Evolutionary conservation across 2,329 filamentous ascomycete species (phyloP).

Genomic region (Penicillium digitatum): DNA sequence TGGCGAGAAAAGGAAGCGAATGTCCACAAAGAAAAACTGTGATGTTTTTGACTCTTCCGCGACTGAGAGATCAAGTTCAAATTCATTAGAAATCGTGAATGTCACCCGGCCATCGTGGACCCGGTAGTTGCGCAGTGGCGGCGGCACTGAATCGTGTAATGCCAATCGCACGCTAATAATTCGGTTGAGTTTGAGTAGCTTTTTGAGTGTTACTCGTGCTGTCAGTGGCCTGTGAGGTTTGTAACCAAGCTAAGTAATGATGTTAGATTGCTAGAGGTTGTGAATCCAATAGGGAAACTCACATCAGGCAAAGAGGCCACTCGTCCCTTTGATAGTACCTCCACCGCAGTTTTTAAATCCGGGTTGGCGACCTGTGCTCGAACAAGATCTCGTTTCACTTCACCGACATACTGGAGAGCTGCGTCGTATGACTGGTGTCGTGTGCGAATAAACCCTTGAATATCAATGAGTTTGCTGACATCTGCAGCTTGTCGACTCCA

Average conservation of each 20-base stretch:
- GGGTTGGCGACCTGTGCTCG: constrained; percentile 78
- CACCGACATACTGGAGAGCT: constrained; percentile 61
- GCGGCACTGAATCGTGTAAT: constrained; percentile 75
- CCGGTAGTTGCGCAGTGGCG: constrained; percentile 70
- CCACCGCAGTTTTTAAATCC: constrained; percentile 82
- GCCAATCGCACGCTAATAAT: constrained; percentile 78
- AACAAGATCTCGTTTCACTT: constrained; percentile 69
- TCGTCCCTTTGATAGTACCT: constrained; percentile 74
- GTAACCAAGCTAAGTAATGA: constrained; percentile 61
- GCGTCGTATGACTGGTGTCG: constrained; percentile 59
- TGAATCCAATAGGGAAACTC: constrained; percentile 34
- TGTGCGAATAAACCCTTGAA: constrained; percentile 69
- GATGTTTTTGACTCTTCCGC: constrained; percentile 76
- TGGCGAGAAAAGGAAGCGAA: constrained; percentile 77
- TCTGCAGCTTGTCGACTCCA: constrained; percentile 78
- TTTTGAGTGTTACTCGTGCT: constrained; percentile 66
- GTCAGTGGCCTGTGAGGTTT: constrained; percentile 69
- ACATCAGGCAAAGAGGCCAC: constrained; percentile 76
- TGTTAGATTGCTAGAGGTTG: constrained; percentile 16
- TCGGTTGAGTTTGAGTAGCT: constrained; percentile 77
- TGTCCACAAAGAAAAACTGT: constrained; percentile 92
- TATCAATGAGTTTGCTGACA: constrained; percentile 82
- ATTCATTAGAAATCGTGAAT: constrained; percentile 77
- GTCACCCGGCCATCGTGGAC: constrained; percentile 85
- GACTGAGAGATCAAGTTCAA: constrained; percentile 89